Conservation (phyloP, 345 rosid genomes). For the Eucalyptus melliodora region DNA sequence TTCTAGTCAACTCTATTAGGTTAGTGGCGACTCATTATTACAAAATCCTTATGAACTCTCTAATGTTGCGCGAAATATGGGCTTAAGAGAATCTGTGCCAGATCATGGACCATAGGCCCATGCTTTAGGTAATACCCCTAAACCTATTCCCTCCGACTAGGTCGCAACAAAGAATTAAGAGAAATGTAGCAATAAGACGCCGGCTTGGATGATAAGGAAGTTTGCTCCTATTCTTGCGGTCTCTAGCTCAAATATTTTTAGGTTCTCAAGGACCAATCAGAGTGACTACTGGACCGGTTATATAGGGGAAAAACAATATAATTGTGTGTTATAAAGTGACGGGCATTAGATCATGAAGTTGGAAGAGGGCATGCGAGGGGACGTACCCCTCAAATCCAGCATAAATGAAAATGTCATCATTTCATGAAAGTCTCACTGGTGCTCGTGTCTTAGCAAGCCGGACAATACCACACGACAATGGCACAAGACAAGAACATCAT, state of each 20-base stretch:
- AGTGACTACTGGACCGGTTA: background rate
- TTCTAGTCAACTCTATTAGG: too few relatives aligned
- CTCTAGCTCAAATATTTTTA: background rate
- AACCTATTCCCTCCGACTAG: too few relatives aligned
- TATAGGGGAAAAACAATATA: background rate
- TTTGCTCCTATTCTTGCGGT: background rate
- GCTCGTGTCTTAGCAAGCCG: background rate
- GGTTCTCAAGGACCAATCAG: background rate
- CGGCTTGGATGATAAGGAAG: background rate
- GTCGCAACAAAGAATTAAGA: background rate
- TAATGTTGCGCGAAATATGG: too few relatives aligned
- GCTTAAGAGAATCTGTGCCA: too few relatives aligned
- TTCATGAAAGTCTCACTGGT: background rate
- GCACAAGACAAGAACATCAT: background rate
- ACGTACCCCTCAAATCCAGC: background rate
- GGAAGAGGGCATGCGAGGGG: background rate
- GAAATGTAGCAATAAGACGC: background rate
- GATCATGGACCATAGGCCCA: too few relatives aligned
- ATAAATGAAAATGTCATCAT: background rate
- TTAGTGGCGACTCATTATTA: too few relatives aligned
- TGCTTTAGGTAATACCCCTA: too few relatives aligned
- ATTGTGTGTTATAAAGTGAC: background rate
- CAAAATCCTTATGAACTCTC: too few relatives aligned
- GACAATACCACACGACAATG: background rate
- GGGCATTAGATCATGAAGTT: background rate